These are phyloP conservation scores for Dendrobium catenatum DNA, from an alignment of 106 monocot species.

Conservation along the genomic window DNA sequence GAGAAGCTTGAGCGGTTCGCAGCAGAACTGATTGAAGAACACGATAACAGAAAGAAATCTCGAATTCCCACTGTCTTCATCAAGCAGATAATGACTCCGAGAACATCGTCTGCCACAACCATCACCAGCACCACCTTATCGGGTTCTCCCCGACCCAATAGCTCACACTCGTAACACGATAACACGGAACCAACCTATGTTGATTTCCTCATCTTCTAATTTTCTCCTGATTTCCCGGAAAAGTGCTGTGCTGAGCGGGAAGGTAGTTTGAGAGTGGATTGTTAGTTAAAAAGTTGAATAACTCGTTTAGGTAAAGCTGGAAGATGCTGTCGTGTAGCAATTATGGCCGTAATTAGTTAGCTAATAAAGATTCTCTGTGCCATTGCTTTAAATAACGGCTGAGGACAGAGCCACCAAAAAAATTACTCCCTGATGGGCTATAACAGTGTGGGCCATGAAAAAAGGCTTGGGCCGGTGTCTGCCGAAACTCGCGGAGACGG, in stretches of 20 bases:
- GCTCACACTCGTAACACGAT: background rate
- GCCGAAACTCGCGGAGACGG: background rate
- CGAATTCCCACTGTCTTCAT: constrained; percentile 6
- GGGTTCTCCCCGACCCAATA: background rate
- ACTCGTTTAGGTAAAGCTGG: background rate
- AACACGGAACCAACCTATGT: background rate
- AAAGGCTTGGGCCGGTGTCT: too few relatives aligned
- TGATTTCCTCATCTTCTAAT: background rate
- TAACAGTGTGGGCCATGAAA: background rate
- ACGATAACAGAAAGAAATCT: constrained; percentile 5
- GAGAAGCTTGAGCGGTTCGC: constrained; percentile 14
- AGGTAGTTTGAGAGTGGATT: background rate
- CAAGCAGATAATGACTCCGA: constrained; percentile 13
- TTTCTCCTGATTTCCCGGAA: constrained; percentile 4
- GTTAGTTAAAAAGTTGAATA: background rate
- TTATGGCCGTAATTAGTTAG: background rate
- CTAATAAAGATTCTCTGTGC: constrained; percentile 3
- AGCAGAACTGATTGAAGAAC: constrained; percentile 9
- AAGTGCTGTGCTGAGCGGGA: background rate
- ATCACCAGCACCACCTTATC: constrained; percentile 6
- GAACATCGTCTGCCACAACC: background rate
- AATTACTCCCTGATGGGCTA: background rate
- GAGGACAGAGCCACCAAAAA: background rate
- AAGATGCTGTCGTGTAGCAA: constrained; percentile 1
- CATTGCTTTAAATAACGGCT: background rate